Evolutionary conservation across 306 rosid species (phyloP), one percentile per base, ranked within the genome.

Genomic region (Gastrolobium villosum): DNA sequence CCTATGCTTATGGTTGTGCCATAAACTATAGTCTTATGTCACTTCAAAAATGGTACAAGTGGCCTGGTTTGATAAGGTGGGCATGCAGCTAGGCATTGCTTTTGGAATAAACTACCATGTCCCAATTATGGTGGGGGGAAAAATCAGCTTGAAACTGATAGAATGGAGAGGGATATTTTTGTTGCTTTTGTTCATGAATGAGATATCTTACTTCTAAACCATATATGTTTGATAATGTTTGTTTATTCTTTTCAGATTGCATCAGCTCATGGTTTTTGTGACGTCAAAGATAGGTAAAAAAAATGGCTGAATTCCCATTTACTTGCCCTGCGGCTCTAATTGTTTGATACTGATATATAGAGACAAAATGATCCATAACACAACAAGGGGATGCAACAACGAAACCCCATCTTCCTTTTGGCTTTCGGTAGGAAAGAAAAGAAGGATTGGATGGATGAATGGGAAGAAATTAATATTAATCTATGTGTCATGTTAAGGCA

Each of bases 201-300:
- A 68, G 20, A 62, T 43, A 39, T 72, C 45, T 60, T 61, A 72
- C 55, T 46, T 62, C 52, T 8, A 5, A 28, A 44, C 11, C 65
- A 34, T 7, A 59, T 31, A 41, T 40, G 50, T 7, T 13, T 66
- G 10, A 8, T 60, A 5, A 1, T 76, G 50, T 50, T 61, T 60
- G 2, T 64, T 34, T 80, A 20, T 46, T 72, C 34, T 37, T 74
- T 31, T 60, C 53, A 40, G 10, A 43, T 50, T 75, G 46, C 78
- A 73, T 74, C 80, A 70, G 65, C 32, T 79, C 53, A 39, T 67
- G 78, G 78, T 63, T 82, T 86, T 49, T 77, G 82, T 85, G 78
- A 85, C 70, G 81, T 81, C 79, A 70, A 80, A 75, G 52, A 65
- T 34, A 86, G 10, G 9, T 1, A 34, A 14, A 65, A 35, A 67